Evolutionary conservation across 441 rosid species (phyloP), one percentile per base, ranked within the genome.

Genomic region (Erysimum pusillum): DNA sequence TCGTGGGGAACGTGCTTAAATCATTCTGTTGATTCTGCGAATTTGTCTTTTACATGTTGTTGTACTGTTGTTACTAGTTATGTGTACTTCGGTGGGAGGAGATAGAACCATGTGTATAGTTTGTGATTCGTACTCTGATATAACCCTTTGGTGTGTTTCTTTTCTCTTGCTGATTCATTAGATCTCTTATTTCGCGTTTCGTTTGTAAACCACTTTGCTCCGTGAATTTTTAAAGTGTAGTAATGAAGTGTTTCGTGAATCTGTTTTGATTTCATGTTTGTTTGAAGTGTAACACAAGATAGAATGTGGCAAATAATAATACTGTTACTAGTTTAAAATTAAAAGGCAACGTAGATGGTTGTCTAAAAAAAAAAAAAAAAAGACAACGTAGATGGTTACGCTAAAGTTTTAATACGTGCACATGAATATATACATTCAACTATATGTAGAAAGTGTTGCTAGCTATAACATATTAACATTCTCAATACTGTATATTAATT

Each of bases 1-100:
- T 15, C 56, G 69, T 64, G 56, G 69, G n/a, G 69, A 45, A 9
- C 68, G 39, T 45, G 68, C 68, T 5, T 63, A 22, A 63, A n/a
- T 9, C 18, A 8, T n/a, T 9, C 1, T 44, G 9, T 22, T 63
- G 20, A n/a, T 25, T 14, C 4, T 13, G 2, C 2, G 6, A 6
- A 6, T 4, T 38, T 41, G 9, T 64, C 0, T 31, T n/a, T 1
- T 45, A 45, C 9, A 6, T 44, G 1, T 31, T 31, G 9, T 42
- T 14, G 25, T 22, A 22, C 25, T 22, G 25, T 22, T 22, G 25
- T 22, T 22, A 1, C 25, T 22, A 6, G 0, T 63, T 5, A 28
- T 9, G 39, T 42, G 8, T 28, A 9, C 9, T 31, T 5, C 2
- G 3, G 15, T 28, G 6, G 54, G 53, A 5, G 41, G 41, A 63